phyloP scores from a whole-genome alignment of 129 eudicot genomes.

The Oenanthe sinensis region DNA sequence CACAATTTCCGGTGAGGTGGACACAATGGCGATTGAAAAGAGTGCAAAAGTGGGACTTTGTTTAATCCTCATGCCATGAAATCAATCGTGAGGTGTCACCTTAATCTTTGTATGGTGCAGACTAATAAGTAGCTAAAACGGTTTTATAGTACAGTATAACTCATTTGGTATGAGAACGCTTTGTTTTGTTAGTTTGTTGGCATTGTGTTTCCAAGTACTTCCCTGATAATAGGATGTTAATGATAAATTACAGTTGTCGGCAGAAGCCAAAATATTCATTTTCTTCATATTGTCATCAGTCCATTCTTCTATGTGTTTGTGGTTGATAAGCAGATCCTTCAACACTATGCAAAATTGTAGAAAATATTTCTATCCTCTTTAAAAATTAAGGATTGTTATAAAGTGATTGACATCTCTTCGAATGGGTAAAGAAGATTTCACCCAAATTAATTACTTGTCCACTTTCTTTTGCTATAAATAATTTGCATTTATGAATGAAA shows the following conservation, averaged over 20 bases:
- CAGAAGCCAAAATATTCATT: not conserved
- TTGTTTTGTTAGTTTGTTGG: not conserved
- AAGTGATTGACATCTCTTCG: too few relatives aligned
- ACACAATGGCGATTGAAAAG: constrained; percentile 73
- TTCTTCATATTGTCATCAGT: not conserved
- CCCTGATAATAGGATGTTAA: not conserved
- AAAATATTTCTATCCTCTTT: too few relatives aligned
- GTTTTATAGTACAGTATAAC: not conserved
- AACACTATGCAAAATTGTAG: too few relatives aligned
- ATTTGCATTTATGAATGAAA: too few relatives aligned
- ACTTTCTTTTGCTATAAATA: too few relatives aligned
- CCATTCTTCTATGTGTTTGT: not conserved
- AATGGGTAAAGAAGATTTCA: too few relatives aligned
- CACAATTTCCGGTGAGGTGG: constrained; percentile 87
- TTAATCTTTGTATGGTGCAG: not conserved
- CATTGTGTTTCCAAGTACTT: not conserved
- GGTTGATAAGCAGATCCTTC: not conserved
- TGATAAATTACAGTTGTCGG: not conserved
- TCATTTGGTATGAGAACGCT: not conserved
- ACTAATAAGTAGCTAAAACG: not conserved
- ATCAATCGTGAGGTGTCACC: not conserved
- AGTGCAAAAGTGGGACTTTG: constrained; percentile 85
- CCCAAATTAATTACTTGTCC: too few relatives aligned
- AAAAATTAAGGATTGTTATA: too few relatives aligned
- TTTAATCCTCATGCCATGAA: constrained; percentile 68